phyloP scores from a whole-genome alignment of 2,329 filamentous ascomycete genomes.

The Fusarium pseudocircinatum region DNA sequence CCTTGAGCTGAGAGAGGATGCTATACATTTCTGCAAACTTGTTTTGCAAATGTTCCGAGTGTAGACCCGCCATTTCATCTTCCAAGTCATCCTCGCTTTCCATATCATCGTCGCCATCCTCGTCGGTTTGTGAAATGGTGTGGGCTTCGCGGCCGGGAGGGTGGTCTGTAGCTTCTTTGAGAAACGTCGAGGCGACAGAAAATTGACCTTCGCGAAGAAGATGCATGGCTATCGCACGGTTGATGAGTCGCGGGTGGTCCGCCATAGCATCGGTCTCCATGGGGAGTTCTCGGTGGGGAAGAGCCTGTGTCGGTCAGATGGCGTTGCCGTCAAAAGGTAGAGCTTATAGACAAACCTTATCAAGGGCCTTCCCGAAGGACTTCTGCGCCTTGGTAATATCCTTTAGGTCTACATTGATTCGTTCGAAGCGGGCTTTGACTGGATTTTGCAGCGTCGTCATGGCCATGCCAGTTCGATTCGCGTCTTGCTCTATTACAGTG shows the following conservation, averaged over 20 bases:
- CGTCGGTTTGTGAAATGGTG: slow-evolving; percentile 39
- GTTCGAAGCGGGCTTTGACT: slow-evolving; percentile 81
- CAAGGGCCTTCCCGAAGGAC: slow-evolving; percentile 84
- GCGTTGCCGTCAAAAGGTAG: not conserved
- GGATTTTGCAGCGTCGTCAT: slow-evolving; percentile 88
- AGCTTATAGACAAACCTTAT: slow-evolving; percentile 67
- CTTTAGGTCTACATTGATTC: slow-evolving; percentile 82
- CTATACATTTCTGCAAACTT: slow-evolving; percentile 91
- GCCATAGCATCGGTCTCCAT: slow-evolving; percentile 84
- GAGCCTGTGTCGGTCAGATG: slow-evolving; percentile 45
- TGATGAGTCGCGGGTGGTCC: slow-evolving; percentile 79
- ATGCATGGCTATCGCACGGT: slow-evolving; percentile 96
- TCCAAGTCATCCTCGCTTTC: slow-evolving; percentile 44
- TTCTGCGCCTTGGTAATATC: slow-evolving; percentile 84
- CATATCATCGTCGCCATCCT: slow-evolving; percentile 49
- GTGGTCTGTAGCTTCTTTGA: slow-evolving; percentile 71
- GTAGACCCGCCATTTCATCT: slow-evolving; percentile 41
- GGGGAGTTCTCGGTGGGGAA: slow-evolving; percentile 69
- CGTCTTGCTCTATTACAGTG: slow-evolving; percentile 45
- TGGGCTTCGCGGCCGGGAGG: slow-evolving; percentile 37
- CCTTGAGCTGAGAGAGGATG: slow-evolving; percentile 81
- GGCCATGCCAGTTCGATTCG: slow-evolving; percentile 73
- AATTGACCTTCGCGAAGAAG: slow-evolving; percentile 95
- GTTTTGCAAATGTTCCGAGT: slow-evolving; percentile 69
- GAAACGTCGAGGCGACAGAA: slow-evolving; percentile 84